Evolutionary conservation across 106 monocot species (phyloP), one percentile per base, ranked within the genome.

Genomic region (Agapanthus africanus): DNA sequence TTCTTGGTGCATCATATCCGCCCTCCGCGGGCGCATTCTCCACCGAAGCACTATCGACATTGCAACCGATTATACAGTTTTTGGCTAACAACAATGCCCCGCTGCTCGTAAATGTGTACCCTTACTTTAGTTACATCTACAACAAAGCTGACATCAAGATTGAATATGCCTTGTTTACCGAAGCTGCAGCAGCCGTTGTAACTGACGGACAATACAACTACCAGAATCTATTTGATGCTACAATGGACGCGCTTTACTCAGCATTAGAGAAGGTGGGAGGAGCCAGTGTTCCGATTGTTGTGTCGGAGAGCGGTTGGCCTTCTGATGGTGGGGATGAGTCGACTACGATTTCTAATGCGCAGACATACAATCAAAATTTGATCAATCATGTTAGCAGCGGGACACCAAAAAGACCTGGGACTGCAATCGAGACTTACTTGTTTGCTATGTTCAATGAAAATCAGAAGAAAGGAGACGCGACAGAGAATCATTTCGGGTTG

Each of bases 281-380:
- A n/a, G 2, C 26, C 19, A 35, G 9, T 6, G 52, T 69, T 9
- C n/a, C 8, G 4, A 25, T 69, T 3, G 69, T 69, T 0, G 54
- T 69, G 26, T 69, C 69, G 0, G 69, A 69, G 37, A 37, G 47
- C 9, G 69, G 69, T 8, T 54, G 69, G 69, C 69, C 69, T 21
- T 69, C 69, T 11, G 47, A 3, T 49, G 69, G 23, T 6, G 69
- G 69, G 1, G 54, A 44, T 10, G 33, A 2, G 18, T 9, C 3
- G 0, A 23, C 69, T 15, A 54, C 54, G 0, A 23, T 69, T 35
- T 7, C 8, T 68, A 18, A 50, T 50, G 54, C 1, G 14, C 19
- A n/a, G n/a, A n/a, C n/a, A n/a, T n/a, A n/a, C n/a, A n/a, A n/a
- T n/a, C n/a, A n/a, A n/a, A n/a, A n/a, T n/a, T n/a, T n/a, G n/a